phyloP scores from a whole-genome alignment of 1,284 basidiomycete species.

The Apiotrichum montevideense region DNA sequence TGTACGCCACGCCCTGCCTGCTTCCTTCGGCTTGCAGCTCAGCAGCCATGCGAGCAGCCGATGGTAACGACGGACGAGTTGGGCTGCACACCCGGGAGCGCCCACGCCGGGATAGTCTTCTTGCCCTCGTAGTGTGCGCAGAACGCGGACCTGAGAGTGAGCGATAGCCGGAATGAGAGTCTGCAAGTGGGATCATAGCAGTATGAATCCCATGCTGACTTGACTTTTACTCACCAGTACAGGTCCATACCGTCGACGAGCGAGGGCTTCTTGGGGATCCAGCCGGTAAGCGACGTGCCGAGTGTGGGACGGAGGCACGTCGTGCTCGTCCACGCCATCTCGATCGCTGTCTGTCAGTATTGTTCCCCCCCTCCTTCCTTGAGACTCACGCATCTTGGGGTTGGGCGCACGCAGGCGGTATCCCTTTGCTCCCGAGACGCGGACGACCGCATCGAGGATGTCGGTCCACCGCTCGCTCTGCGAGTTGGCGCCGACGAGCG shows the following conservation, averaged over 20 bases:
- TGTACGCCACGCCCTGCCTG: too few relatives aligned
- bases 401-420: slow-evolving; percentile 20
- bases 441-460: slow-evolving; percentile 48
- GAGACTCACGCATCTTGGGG: slow-evolving; percentile 8
- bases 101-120: slow-evolving; percentile 20
- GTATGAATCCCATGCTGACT: neutral
- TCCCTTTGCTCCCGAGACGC: slow-evolving; percentile 46
- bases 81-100: slow-evolving; percentile 15
- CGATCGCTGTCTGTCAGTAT: slow-evolving; percentile 32
- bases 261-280: slow-evolving; percentile 50
- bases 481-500: slow-evolving; percentile 52
- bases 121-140: slow-evolving; percentile 17
- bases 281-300: slow-evolving; percentile 51
- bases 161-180: too few relatives aligned
- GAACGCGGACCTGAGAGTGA: slow-evolving; percentile 4
- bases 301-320: slow-evolving; percentile 48
- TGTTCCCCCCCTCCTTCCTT: neutral
- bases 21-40: too few relatives aligned
- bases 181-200: too few relatives aligned
- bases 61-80: neutral
- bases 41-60: neutral
- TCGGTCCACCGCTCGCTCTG: slow-evolving; percentile 51
- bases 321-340: slow-evolving; percentile 29
- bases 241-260: slow-evolving; percentile 51
- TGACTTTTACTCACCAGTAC: slow-evolving; percentile 40